Conservation (phyloP, 768 basidiomycete species). For the Lepiota venenata region DNA sequence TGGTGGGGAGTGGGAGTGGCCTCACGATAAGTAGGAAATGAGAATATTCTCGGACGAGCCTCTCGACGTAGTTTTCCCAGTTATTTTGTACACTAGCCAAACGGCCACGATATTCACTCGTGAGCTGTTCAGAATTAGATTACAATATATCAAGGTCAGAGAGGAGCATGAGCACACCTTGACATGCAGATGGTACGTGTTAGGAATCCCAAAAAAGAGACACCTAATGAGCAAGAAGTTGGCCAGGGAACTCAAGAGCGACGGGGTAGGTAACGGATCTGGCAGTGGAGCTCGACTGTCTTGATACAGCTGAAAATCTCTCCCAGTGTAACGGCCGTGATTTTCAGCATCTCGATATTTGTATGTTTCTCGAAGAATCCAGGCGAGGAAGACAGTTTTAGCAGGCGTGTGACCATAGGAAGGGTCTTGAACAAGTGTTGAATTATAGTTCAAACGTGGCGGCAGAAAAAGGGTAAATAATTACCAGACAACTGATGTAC, state of each 20-base stretch:
- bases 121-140: slow-evolving; percentile 20
- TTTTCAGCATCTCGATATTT: slow-evolving; percentile 43
- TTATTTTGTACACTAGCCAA: slow-evolving; percentile 42
- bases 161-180: slow-evolving; percentile 23
- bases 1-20: slow-evolving; percentile 1
- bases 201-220: slow-evolving; percentile 50
- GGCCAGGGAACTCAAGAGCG: slow-evolving; percentile 14
- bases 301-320: slow-evolving; percentile 22
- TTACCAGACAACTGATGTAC: slow-evolving; percentile 33
- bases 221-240: slow-evolving; percentile 33
- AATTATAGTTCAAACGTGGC: neutral
- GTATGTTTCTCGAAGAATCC: slow-evolving; percentile 50
- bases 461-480: neutral
- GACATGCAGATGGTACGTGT: slow-evolving; percentile 47
- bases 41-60: slow-evolving; percentile 51
- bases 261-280: slow-evolving; percentile 12
- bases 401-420: slow-evolving; percentile 31
- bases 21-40: slow-evolving; percentile 55
- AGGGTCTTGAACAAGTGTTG: slow-evolving; percentile 21
- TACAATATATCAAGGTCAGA: neutral
- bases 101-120: slow-evolving; percentile 48
- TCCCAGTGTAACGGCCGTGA: slow-evolving; percentile 40
- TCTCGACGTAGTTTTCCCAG: slow-evolving; percentile 48
- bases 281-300: slow-evolving; percentile 11
- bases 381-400: slow-evolving; percentile 44